A percentile compares a stretch with the other conserved stretches of the same genome.
These are phyloP conservation scores for Knufia fluminis DNA, from an alignment of 2,329 filamentous ascomycete species.

Conservation along the genomic window DNA sequence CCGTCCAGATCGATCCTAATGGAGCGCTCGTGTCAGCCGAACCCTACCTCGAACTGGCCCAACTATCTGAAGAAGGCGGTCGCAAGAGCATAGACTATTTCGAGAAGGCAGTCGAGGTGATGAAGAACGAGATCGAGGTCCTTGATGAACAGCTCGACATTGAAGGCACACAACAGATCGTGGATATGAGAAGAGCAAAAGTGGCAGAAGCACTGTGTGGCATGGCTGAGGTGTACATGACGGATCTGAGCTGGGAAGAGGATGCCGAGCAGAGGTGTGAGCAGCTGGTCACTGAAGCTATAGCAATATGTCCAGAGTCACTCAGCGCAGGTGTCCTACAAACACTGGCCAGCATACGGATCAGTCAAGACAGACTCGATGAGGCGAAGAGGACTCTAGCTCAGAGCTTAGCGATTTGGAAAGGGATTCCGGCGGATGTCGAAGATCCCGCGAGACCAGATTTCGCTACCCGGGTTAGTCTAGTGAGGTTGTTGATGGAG, in stretches of 20 bases:
- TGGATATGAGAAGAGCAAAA: constrained; percentile 68
- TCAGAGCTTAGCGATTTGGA: constrained; percentile 76
- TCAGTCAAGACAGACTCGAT: constrained; percentile 70
- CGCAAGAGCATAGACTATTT: constrained; percentile 53
- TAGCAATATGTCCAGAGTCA: constrained; percentile 64
- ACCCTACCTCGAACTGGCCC: constrained; percentile 90
- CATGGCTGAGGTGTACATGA: constrained; percentile 97
- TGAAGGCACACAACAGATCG: constrained; percentile 22
- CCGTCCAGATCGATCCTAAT: constrained; percentile 66
- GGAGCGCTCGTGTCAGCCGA: constrained; percentile 65
- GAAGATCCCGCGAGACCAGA: constrained; percentile 66
- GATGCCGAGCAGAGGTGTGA: constrained; percentile 88
- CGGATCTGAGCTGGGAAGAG: constrained; percentile 80
- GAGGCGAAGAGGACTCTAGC: constrained; percentile 73
- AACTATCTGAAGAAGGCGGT: constrained; percentile 62
- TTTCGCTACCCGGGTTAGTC: constrained; percentile 74
- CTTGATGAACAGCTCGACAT: constrained; percentile 27
- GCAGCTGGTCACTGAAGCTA: constrained; percentile 77
- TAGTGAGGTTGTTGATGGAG: constrained; percentile 81
- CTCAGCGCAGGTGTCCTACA: constrained; percentile 77
- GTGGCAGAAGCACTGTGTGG: constrained; percentile 87
- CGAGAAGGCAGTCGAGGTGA: constrained; percentile 55
- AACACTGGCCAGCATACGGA: constrained; percentile 84
- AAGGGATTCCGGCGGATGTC: constrained; percentile 57
- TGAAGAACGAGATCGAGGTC: constrained; percentile 46